Evolutionary conservation across 306 rosid species (phyloP).

Genomic region (Geum urbanum): DNA sequence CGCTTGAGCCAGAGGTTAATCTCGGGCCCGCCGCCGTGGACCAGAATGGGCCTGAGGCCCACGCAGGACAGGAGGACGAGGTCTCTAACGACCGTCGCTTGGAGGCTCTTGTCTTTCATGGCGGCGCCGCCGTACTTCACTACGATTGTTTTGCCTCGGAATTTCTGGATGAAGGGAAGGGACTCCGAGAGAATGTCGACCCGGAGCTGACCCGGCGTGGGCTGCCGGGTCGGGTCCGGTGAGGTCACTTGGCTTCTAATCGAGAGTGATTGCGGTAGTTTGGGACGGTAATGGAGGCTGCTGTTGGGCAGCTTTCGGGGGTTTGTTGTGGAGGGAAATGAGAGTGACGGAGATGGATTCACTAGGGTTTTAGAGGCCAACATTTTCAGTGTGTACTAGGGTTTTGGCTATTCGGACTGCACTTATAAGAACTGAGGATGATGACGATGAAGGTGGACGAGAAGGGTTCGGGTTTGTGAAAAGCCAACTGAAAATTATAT

Average conservation of each 20-base stretch:
- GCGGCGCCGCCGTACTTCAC: constrained; percentile 97
- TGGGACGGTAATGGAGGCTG: constrained; percentile 4
- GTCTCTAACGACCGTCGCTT: constrained; percentile 83
- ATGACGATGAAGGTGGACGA: too few species aligned
- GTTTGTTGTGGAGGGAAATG: constrained; percentile 13
- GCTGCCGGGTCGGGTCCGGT: constrained; percentile 9
- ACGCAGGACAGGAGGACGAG: constrained; percentile 88
- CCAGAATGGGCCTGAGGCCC: constrained; percentile 77
- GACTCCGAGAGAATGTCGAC: constrained; percentile 91
- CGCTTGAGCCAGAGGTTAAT: constrained; percentile 84
- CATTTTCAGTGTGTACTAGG: constrained; percentile 25
- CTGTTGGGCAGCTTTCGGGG: background rate
- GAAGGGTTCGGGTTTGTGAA: too few species aligned
- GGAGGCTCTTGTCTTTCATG: constrained; percentile 75
- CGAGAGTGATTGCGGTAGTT: constrained; percentile 17
- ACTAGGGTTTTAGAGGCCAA: constrained; percentile 46
- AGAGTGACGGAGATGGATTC: constrained; percentile 23
- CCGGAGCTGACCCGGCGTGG: constrained; percentile 62
- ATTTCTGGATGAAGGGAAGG: constrained; percentile 90
- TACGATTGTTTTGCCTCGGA: constrained; percentile 84
- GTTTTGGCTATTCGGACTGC: too few species aligned
- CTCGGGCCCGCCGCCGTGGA: constrained; percentile 97
- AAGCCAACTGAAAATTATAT: too few species aligned
- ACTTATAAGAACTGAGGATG: too few species aligned
- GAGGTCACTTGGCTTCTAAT: constrained; percentile 18